Base-by-base conservation (phyloP, 208 protist genomes). In the Trypanosomatidae sp. region DNA sequence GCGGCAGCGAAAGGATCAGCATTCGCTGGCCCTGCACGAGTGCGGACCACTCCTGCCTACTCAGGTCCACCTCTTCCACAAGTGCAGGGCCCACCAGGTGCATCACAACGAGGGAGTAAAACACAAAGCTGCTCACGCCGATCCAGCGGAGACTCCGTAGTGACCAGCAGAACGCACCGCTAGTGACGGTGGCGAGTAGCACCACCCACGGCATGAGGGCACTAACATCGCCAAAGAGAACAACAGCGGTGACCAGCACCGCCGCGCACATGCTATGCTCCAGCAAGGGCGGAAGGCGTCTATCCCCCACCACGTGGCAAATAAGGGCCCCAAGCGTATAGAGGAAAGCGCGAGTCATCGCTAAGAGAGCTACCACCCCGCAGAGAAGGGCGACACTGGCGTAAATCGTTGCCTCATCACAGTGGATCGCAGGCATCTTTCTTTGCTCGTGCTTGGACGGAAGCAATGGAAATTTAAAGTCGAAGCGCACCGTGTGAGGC, bases 161-260 rank as follows among this genome's bases (percentile, higher is more conserved):
- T 0, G 84, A 88, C 74, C 80, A 80, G 47, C 80, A 71, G 25
- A 81, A 39, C 52, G 71, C 60, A 7, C 69, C 56, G 47, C 74
- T 74, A 6, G 64, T 65, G n/a, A 28, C 59, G 1, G 69, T 25
- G 25, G 74, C 77, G 49, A 83, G 62, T 1, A 76, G 67, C 13
- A 65, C 3, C 8, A 79, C 3, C 19, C 65, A 62, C 2, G 73
- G 56, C 25, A 74, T 33, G 17, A 89, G 33, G 10, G 71, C 81
- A n/a, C 69, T 82, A 64, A 52, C 67, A 22, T 60, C 52, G 15
- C 73, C 56, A 58, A 70, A 53, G 3, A 82, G 13, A 50, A 73
- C 50, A 4, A 77, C 30, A 36, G 66, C 43, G n/a, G 28, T 36
- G 47, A 69, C 25, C 43, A 69, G 49, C 15, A 19, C 47, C 36